These are phyloP conservation scores for Coniochaeta prunicola DNA, from an alignment of 2,329 filamentous ascomycete species.

Conservation along the genomic window DNA sequence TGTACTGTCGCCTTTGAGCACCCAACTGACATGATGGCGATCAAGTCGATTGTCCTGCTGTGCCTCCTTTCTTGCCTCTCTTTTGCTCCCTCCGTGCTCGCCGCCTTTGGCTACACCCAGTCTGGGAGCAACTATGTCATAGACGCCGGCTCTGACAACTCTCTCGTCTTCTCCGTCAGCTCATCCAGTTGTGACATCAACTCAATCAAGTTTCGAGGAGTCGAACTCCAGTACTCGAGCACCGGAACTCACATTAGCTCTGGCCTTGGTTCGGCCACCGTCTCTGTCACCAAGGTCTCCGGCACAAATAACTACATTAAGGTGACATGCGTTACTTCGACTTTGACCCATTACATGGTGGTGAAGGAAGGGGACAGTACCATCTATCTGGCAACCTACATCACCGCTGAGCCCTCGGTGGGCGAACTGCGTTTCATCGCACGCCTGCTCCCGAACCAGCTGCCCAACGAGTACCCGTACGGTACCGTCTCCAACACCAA, in stretches of 20 bases:
- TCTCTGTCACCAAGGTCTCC: constrained; percentile 36
- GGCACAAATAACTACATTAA: constrained; percentile 39
- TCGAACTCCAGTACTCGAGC: constrained; percentile 48
- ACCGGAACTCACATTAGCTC: constrained; percentile 50
- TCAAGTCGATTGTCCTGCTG: background rate
- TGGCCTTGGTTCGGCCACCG: constrained; percentile 50
- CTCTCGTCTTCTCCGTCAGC: constrained; percentile 43
- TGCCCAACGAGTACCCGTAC: constrained; percentile 46
- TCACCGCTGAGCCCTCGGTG: constrained; percentile 44
- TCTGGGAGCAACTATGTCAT: constrained; percentile 34
- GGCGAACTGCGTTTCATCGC: constrained; percentile 60
- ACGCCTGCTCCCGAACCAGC: constrained; percentile 42
- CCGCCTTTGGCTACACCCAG: constrained; percentile 34
- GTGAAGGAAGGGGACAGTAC: constrained; percentile 52
- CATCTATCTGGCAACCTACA: constrained; percentile 57
- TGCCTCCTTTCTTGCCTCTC: background rate
- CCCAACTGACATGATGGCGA: constrained; percentile 9
- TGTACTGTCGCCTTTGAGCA: background rate
- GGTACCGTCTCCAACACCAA: constrained; percentile 48
- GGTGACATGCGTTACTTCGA: constrained; percentile 51
- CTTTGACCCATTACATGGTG: constrained; percentile 59
- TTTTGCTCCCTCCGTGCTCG: constrained; percentile 12
- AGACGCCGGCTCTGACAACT: constrained; percentile 39
- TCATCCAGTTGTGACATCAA: constrained; percentile 54
- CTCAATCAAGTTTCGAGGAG: constrained; percentile 52